These are phyloP conservation scores for Colletotrichum eleusines DNA, from an alignment of 2,329 filamentous ascomycete species.

Conservation along the genomic window DNA sequence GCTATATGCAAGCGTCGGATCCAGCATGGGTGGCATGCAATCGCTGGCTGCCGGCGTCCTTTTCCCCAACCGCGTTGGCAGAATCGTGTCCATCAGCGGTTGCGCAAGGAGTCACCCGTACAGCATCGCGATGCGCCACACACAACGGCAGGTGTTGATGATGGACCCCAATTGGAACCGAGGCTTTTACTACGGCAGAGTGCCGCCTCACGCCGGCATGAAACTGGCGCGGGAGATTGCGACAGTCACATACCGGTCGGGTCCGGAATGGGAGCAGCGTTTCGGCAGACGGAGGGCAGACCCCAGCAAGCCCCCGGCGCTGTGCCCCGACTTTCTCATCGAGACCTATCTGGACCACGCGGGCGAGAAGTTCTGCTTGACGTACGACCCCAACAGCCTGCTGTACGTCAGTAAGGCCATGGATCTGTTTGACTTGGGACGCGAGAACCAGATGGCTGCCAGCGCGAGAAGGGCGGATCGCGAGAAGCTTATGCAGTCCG, in stretches of 20 bases:
- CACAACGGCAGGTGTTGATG: conserved; percentile 97
- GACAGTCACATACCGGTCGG: conserved; percentile 95
- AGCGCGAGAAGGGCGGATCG: conserved; percentile 72
- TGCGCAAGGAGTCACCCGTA: conserved; percentile 97
- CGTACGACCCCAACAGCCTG: conserved; percentile 95
- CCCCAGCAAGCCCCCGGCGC: conserved; percentile 83
- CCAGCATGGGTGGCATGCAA: conserved; percentile 99
- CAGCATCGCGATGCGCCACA: conserved; percentile 98
- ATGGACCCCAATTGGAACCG: conserved; percentile 98
- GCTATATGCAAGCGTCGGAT: conserved; percentile 92
- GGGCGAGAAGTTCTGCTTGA: conserved; percentile 97
- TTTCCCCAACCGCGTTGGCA: conserved; percentile 84
- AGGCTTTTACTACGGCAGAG: conserved; percentile 89
- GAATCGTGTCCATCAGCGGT: conserved; percentile 89
- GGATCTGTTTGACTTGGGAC: conserved; percentile 95
- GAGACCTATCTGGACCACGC: conserved; percentile 99
- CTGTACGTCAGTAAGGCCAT: conserved; percentile 98
- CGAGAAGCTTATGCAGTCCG: conserved; percentile 66
- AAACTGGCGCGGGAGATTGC: conserved; percentile 98
- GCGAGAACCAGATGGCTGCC: conserved; percentile 74
- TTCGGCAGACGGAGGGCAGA: conserved; percentile 92
- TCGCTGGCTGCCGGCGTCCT: conserved; percentile 87
- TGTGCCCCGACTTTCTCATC: conserved; percentile 98
- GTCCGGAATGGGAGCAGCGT: conserved; percentile 96
- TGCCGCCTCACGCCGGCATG: conserved; percentile 96